Evolutionary conservation across 2,329 filamentous ascomycete genomes (phyloP), one percentile per base, ranked within the genome.

Genomic region (Penicillium sp.): DNA sequence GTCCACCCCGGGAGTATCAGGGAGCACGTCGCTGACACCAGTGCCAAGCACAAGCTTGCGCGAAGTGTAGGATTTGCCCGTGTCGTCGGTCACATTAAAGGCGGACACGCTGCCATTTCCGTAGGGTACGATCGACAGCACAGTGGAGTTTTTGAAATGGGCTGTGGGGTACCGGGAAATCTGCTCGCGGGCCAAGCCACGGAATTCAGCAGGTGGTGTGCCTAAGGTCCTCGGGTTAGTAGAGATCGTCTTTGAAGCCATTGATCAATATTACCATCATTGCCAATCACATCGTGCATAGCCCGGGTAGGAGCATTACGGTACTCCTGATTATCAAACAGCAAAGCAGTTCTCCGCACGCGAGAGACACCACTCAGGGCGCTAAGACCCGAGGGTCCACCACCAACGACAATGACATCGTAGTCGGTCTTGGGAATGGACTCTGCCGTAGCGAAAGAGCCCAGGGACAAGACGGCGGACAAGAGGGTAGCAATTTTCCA

Each of bases 211-310:
- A 0, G 83, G 83, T 8, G 58, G 55, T 14, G 50, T 60, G 7
- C 53, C 58, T 59, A n/a, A 23, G 16, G 13, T 16, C 16, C 3
- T 2, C 8, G 10, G n/a, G 25, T 52, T 19, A 44, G 42, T 25
- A 42, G 16, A 21, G 10, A 5, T 23, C 10, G 11, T 9, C 19
- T 16, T 26, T 11, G 7, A 14, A 19, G 13, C 31, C 31, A 31
- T n/a, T 16, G 3, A 46, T 21, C 10, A 23, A 14, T 23, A 67
- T 60, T 65, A 85, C 85, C 85, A 51, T 87, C 85, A 55, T 79
- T 83, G 3, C 84, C 84, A 26, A 86, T 75, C 0, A 87, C 81
- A 66, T 87, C 85, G 69, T 88, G 85, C 78, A 86, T 82, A 61
- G 85, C 79, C 14, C 84, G 72, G 0, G 85, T 87, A 0, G 78